Conservation (phyloP, 225 moss, liverwort and hornwort species). For the Sphagnum contortum region DNA sequence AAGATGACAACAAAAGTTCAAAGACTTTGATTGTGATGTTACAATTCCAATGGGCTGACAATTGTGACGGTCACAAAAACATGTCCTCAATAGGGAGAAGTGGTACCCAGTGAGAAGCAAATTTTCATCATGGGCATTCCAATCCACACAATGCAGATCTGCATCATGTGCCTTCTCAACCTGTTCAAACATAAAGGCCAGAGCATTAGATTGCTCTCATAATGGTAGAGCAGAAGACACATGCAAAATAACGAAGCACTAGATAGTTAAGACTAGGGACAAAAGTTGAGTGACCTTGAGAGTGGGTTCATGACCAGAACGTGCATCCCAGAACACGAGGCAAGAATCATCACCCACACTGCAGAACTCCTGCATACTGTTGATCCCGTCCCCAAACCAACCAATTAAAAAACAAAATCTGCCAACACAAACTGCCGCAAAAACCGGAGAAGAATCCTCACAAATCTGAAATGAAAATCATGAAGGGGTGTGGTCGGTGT, state of each 20-base stretch:
- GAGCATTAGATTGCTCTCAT: too few relatives aligned
- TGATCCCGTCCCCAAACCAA: slow-evolving; percentile 17
- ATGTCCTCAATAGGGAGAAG: background rate
- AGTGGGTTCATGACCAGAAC: slow-evolving; percentile 48
- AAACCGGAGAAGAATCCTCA: too few relatives aligned
- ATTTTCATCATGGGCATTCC: slow-evolving; percentile 87
- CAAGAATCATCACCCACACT: slow-evolving; percentile 96
- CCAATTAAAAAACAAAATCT: background rate
- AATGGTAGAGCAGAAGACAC: too few relatives aligned
- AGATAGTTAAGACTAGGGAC: background rate
- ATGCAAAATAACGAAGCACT: too few relatives aligned
- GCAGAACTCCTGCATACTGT: slow-evolving; percentile 93
- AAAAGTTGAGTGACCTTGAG: slow-evolving; percentile 42
- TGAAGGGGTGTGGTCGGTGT: too few relatives aligned
- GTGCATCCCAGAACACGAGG: slow-evolving; percentile 91
- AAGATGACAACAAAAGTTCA: too few relatives aligned
- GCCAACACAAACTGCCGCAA: too few relatives aligned
- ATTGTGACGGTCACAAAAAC: too few relatives aligned
- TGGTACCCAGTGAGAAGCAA: slow-evolving; percentile 79
- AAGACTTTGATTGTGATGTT: too few relatives aligned
- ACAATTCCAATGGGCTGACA: too few relatives aligned
- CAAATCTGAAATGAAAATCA: too few relatives aligned
- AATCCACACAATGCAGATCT: slow-evolving; percentile 94
- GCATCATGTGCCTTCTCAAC: slow-evolving; percentile 88
- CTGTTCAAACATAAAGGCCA: slow-evolving; percentile 21